Evolutionary conservation across 2,329 filamentous ascomycete species (phyloP).

Genomic region (Penicillium hordei): DNA sequence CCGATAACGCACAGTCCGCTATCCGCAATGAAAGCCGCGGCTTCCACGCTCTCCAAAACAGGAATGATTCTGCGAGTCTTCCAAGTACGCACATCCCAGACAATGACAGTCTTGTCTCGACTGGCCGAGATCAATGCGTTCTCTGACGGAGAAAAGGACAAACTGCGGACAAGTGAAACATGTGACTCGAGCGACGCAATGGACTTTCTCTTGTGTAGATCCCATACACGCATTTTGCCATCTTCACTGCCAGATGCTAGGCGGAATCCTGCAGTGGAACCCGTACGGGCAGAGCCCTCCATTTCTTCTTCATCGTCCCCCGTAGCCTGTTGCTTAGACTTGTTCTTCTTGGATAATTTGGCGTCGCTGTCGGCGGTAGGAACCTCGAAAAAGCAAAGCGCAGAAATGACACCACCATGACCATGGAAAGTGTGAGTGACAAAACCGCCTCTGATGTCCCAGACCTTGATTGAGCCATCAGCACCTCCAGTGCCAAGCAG

Average conservation of each 20-base stretch:
- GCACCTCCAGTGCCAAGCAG: slow-evolving; percentile 89
- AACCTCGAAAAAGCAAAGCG: slow-evolving; percentile 86
- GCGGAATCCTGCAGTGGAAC: slow-evolving; percentile 64
- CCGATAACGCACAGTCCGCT: slow-evolving; percentile 77
- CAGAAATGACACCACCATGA: slow-evolving; percentile 86
- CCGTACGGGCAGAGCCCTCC: slow-evolving; percentile 44
- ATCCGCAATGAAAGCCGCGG: slow-evolving; percentile 72
- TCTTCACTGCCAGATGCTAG: slow-evolving; percentile 92
- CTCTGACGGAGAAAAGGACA: slow-evolving; percentile 76
- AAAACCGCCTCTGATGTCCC: slow-evolving; percentile 88
- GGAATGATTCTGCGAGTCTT: slow-evolving; percentile 77
- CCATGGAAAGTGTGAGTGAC: slow-evolving; percentile 94
- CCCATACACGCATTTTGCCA: slow-evolving; percentile 88
- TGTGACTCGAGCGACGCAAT: slow-evolving; percentile 83
- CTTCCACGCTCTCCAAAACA: slow-evolving; percentile 81
- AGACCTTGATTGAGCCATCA: slow-evolving; percentile 92
- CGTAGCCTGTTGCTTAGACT: slow-evolving; percentile 37
- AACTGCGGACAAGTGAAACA: slow-evolving; percentile 84
- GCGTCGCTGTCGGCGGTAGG: slow-evolving; percentile 45
- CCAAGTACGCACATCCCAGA: slow-evolving; percentile 89
- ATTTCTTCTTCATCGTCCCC: slow-evolving; percentile 43
- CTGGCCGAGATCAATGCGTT: slow-evolving; percentile 78
- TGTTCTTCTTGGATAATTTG: slow-evolving; percentile 48
- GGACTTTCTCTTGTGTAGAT: slow-evolving; percentile 78
- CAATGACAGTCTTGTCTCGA: slow-evolving; percentile 88